Percentiles rank a stretch among this genome's conserved stretches.
Evolutionary conservation across 2,329 filamentous ascomycete genomes (phyloP).

Genomic region (Diaporthe longicolla): DNA sequence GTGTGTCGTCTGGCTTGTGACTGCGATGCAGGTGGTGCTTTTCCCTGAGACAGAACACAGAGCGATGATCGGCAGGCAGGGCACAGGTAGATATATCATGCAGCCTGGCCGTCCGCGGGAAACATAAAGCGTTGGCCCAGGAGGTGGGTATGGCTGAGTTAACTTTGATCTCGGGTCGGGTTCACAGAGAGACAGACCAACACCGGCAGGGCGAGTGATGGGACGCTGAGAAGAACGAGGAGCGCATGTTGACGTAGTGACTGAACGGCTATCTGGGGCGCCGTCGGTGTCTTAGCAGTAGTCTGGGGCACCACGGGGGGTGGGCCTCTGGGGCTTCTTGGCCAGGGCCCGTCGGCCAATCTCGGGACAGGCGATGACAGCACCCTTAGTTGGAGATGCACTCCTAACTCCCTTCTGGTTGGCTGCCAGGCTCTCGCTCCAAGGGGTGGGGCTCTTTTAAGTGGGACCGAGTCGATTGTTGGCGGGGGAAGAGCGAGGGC

Average conservation of each 20-base stretch:
- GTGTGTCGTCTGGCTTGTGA: conserved; percentile 11
- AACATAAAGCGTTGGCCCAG: neutral
- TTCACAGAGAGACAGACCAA: conserved; percentile 9
- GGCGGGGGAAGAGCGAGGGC: neutral
- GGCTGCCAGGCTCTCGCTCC: conserved; percentile 2
- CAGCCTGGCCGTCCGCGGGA: neutral
- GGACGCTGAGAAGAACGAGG: neutral
- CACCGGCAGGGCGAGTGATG: neutral
- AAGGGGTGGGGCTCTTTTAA: neutral
- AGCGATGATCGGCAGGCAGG: conserved; percentile 26
- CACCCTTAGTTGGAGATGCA: neutral
- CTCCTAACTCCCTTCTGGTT: conserved; percentile 1
- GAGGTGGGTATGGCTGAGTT: neutral
- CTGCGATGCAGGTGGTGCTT: conserved; percentile 15
- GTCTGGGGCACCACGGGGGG: neutral
- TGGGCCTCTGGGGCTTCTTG: conserved; percentile 5
- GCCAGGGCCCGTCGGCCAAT: conserved; percentile 20
- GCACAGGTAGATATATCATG: conserved; percentile 4
- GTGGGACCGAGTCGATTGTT: too few species aligned
- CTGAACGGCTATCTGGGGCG: conserved; percentile 7
- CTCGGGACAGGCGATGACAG: conserved; percentile 30
- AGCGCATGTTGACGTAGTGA: conserved; percentile 33
- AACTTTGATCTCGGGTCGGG: neutral
- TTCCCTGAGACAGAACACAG: conserved; percentile 25
- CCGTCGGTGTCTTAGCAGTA: conserved; percentile 23